Percentiles rank a stretch among this genome's conserved stretches.
phyloP scores from a whole-genome alignment of 768 basidiomycete species.

The Dictyophora rubrovolvata region DNA sequence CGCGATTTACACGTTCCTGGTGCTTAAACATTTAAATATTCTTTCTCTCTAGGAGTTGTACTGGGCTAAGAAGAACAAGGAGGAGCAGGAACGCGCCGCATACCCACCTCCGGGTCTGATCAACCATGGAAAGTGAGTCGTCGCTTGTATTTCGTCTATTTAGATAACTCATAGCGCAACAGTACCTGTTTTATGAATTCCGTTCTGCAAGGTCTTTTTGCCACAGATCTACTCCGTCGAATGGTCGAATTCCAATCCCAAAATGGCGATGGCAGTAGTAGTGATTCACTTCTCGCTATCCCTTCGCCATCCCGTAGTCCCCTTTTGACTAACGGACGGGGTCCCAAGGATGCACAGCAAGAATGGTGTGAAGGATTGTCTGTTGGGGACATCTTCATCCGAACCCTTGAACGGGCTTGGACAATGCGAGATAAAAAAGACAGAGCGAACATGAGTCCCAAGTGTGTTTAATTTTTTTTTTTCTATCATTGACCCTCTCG shows the following conservation, averaged over 20 bases:
- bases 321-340: constrained; percentile 58
- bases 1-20: neutral
- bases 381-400: constrained; percentile 58
- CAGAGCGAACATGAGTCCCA: constrained; percentile 53
- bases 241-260: constrained; percentile 45
- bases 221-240: constrained; percentile 50
- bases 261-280: constrained; percentile 24
- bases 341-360: constrained; percentile 36
- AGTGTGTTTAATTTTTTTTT: constrained; percentile 32
- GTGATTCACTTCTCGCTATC: constrained; percentile 25
- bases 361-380: constrained; percentile 53
- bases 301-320: constrained; percentile 40
- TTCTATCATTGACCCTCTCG: neutral
- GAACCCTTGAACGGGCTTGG: constrained; percentile 55
- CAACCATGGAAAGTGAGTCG: constrained; percentile 56
- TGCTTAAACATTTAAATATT: neutral
- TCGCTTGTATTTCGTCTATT: neutral
- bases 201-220: constrained; percentile 78
- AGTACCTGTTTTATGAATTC: constrained; percentile 93
- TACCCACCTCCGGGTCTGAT: constrained; percentile 62
- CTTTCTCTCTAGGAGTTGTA: constrained; percentile 38
- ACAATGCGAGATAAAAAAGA: constrained; percentile 40
- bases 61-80: constrained; percentile 44
- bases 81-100: constrained; percentile 51
- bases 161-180: neutral